Evolutionary conservation across 1,139 yeast genomes (phyloP).

Genomic region (Chernovozyma aurita): DNA sequence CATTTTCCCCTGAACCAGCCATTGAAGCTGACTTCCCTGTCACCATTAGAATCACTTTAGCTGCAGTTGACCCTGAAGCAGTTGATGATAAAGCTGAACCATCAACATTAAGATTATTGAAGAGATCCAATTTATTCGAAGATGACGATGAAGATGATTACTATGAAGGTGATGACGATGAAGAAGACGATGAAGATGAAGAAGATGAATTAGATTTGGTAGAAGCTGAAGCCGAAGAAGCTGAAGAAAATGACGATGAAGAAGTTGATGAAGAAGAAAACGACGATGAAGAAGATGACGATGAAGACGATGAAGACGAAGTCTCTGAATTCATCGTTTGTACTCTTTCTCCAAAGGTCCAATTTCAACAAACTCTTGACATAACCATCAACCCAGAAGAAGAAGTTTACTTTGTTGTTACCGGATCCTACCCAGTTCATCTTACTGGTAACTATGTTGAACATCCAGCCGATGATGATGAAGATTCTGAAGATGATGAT

Average conservation of each 20-base stretch:
- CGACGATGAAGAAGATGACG: conserved; percentile 60
- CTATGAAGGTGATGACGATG: conserved; percentile 40
- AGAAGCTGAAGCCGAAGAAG: conserved; percentile 42
- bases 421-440: conserved; percentile 93
- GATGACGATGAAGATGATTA: conserved; percentile 45
- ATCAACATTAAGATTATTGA: conserved; percentile 83
- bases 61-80: conserved; percentile 88
- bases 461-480: conserved; percentile 81
- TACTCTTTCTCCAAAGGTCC: conserved; percentile 81
- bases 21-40: conserved; percentile 82
- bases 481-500: conserved; percentile 43
- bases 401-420: conserved; percentile 88
- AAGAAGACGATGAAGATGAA: conserved; percentile 49
- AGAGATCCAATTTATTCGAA: conserved; percentile 55
- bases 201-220: conserved; percentile 53
- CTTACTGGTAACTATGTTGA: conserved; percentile 93
- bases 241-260: conserved; percentile 18
- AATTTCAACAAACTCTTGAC: conserved; percentile 88
- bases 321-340: conserved; percentile 78
- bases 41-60: conserved; percentile 87
- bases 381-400: conserved; percentile 90
- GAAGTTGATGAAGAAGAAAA: conserved; percentile 31
- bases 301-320: conserved; percentile 53
- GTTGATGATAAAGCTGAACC: conserved; percentile 80
- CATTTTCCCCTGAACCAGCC: conserved; percentile 85